A percentile compares a stretch with the other conserved stretches of the same genome.
Evolutionary conservation across 2,329 filamentous ascomycete species (phyloP).

Genomic region (Beauveria australis): DNA sequence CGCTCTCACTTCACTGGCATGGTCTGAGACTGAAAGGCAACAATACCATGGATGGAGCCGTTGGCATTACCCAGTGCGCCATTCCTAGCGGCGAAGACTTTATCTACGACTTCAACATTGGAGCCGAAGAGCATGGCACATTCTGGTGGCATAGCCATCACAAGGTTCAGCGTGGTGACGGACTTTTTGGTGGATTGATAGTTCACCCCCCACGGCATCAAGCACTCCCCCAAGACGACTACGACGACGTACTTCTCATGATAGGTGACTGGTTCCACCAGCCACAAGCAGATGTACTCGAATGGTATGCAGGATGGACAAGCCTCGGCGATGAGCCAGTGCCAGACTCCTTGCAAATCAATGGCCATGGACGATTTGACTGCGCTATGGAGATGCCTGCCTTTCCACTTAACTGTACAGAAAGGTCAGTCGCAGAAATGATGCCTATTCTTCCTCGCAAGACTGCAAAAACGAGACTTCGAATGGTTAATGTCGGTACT

Average conservation of each 20-base stretch:
- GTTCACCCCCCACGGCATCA: slow-evolving; percentile 40
- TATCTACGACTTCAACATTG: slow-evolving; percentile 42
- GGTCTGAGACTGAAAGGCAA: slow-evolving; percentile 36
- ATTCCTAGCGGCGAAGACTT: slow-evolving; percentile 27
- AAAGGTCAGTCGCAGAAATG: slow-evolving; percentile 6
- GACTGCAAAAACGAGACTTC: slow-evolving; percentile 12
- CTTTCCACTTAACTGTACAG: slow-evolving; percentile 16
- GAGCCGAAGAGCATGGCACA: slow-evolving; percentile 45
- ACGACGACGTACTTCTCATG: slow-evolving; percentile 46
- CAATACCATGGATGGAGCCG: slow-evolving; percentile 39
- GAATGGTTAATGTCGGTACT: slow-evolving; percentile 19
- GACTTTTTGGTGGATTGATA: slow-evolving; percentile 49
- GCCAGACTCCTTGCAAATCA: slow-evolving; percentile 26
- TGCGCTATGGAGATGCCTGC: slow-evolving; percentile 23
- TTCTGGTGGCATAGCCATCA: slow-evolving; percentile 56
- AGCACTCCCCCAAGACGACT: background rate
- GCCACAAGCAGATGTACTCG: slow-evolving; percentile 24
- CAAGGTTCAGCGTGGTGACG: slow-evolving; percentile 39
- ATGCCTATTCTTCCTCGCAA: slow-evolving; percentile 13
- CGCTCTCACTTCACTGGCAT: slow-evolving; percentile 42
- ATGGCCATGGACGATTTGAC: slow-evolving; percentile 24
- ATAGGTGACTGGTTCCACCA: slow-evolving; percentile 34
- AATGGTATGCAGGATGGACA: slow-evolving; percentile 22
- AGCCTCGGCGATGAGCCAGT: slow-evolving; percentile 33
- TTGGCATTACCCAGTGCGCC: slow-evolving; percentile 34